These are phyloP conservation scores for Allantophomopsis cytisporea DNA, from an alignment of 2,329 filamentous ascomycete species.

Conservation along the genomic window DNA sequence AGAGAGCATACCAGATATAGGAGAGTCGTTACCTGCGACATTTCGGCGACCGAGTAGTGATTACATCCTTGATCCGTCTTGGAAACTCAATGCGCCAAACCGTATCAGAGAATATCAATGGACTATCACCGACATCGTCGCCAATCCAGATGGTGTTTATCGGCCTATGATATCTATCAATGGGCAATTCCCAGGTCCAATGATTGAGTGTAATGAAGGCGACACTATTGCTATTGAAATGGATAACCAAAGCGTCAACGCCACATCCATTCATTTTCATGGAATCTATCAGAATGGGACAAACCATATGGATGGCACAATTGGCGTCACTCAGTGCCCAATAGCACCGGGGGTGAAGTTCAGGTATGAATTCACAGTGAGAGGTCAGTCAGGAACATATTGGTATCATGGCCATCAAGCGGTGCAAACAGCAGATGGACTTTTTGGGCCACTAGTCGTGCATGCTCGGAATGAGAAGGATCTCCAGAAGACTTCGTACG, in stretches of 20 bases:
- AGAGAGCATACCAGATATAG: not conserved
- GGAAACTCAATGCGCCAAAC: constrained; percentile 36
- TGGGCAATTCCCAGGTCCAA: constrained; percentile 58
- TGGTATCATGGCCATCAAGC: constrained; percentile 55
- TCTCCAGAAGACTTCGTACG: constrained; percentile 34
- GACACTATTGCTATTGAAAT: constrained; percentile 59
- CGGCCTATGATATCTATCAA: constrained; percentile 58
- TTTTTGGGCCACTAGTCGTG: constrained; percentile 54
- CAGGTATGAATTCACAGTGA: constrained; percentile 55
- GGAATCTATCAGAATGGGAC: constrained; percentile 68
- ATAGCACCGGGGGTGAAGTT: constrained; percentile 49
- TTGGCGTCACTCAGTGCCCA: constrained; percentile 52
- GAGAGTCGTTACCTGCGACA: not conserved
- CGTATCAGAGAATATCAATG: constrained; percentile 44
- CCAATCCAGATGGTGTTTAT: constrained; percentile 46
- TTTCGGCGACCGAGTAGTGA: constrained; percentile 25
- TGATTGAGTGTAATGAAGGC: constrained; percentile 60
- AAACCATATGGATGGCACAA: constrained; percentile 60
- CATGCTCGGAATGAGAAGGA: constrained; percentile 40
- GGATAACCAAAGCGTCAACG: constrained; percentile 50
- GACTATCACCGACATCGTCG: constrained; percentile 40
- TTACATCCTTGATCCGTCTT: constrained; percentile 41
- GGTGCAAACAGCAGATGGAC: constrained; percentile 53
- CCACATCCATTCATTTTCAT: constrained; percentile 62
- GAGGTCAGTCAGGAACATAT: constrained; percentile 32